phyloP scores from a whole-genome alignment of 1,284 basidiomycete species.

The Jaminaea rosea region DNA sequence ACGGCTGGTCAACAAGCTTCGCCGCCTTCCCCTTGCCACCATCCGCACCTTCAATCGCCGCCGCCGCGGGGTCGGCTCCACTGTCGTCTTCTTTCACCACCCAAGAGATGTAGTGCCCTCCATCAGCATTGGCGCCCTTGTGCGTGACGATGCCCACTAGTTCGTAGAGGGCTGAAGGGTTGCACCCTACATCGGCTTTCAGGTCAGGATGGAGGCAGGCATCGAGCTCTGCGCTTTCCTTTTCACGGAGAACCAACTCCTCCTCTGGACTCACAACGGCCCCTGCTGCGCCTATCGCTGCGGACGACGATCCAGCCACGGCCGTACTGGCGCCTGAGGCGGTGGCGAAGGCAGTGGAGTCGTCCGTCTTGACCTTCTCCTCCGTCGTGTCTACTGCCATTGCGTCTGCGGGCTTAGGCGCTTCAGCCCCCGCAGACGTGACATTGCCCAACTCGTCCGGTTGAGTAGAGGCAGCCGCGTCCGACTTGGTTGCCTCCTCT shows the following conservation, averaged over 20 bases:
- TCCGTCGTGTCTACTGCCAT: constrained; percentile 5
- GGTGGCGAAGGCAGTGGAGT: too few relatives aligned
- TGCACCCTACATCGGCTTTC: constrained; percentile 63
- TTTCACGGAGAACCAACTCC: constrained; percentile 53
- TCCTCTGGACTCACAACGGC: constrained; percentile 56
- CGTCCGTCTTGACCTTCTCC: not conserved
- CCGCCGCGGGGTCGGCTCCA: constrained; percentile 1
- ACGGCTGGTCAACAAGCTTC: constrained; percentile 8
- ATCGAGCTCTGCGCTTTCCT: constrained; percentile 20
- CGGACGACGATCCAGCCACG: constrained; percentile 13
- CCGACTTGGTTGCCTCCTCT: constrained; percentile 36
- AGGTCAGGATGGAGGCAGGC: constrained; percentile 59
- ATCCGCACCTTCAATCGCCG: too few relatives aligned
- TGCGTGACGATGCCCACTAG: constrained; percentile 89
- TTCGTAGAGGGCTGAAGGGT: constrained; percentile 70
- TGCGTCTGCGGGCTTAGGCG: constrained; percentile 54
- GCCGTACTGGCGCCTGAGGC: not conserved
- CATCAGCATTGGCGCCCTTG: constrained; percentile 88
- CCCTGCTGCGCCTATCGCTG: constrained; percentile 16
- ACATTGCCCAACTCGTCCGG: not conserved
- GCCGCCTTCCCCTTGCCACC: not conserved
- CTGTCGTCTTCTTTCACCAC: constrained; percentile 49
- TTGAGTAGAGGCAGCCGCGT: constrained; percentile 9
- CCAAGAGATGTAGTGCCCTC: constrained; percentile 87
- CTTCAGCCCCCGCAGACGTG: constrained; percentile 45